Conservation (phyloP, 73 alveolate genomes). For the Uronychia setigera region DNA sequence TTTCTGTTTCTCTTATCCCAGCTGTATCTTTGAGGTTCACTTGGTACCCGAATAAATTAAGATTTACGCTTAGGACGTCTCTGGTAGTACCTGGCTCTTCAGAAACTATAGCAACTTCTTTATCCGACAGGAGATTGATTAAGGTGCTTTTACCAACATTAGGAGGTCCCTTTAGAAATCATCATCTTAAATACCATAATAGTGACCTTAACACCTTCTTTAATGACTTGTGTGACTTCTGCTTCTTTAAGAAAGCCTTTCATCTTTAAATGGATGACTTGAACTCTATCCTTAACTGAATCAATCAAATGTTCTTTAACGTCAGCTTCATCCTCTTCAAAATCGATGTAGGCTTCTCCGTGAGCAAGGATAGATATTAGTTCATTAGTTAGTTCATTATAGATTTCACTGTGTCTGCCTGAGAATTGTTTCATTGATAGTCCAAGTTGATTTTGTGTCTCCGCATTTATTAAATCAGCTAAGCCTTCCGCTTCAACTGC, state of each 20-base stretch:
- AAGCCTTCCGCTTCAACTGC: constrained; percentile 50
- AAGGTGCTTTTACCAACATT: too few relatives aligned
- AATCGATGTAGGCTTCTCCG: constrained; percentile 67
- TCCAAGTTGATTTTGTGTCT: constrained; percentile 24
- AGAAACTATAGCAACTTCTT: too few relatives aligned
- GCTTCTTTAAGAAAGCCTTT: constrained; percentile 1
- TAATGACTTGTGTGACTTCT: constrained; percentile 12
- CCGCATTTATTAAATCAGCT: constrained; percentile 49
- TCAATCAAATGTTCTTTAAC: not conserved
- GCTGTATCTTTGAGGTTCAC: too few relatives aligned
- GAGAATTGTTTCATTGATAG: constrained; percentile 35
- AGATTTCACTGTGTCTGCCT: constrained; percentile 37
- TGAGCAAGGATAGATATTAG: constrained; percentile 55
- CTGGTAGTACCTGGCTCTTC: too few relatives aligned
- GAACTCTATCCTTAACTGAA: not conserved
- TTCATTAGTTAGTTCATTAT: constrained; percentile 15
- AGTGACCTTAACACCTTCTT: too few relatives aligned
- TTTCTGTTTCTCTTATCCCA: too few relatives aligned
- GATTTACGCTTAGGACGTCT: too few relatives aligned
- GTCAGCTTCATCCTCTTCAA: constrained; percentile 58
- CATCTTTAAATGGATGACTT: not conserved
- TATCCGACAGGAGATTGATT: too few relatives aligned
- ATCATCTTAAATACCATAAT: too few relatives aligned
- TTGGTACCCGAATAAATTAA: too few relatives aligned
- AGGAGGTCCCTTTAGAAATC: too few relatives aligned